Percentiles rank a stretch among this genome's conserved stretches.
These are phyloP conservation scores for Lodderomyces elongisporus DNA, from an alignment of 1,139 yeast species.

Conservation along the genomic window DNA sequence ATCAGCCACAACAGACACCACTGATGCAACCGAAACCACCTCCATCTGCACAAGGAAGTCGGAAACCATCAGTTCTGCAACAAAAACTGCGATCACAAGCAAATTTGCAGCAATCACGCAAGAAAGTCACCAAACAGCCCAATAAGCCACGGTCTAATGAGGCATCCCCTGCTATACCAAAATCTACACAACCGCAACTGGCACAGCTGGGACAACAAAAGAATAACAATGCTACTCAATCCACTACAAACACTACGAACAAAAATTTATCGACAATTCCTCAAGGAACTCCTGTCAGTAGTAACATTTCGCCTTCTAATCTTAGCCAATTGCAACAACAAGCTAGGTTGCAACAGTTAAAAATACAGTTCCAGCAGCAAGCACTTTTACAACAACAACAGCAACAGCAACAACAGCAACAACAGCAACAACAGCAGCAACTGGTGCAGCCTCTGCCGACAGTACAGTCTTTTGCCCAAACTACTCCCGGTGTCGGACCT, in stretches of 20 bases:
- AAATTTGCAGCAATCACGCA: conserved; percentile 6
- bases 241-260: too few species aligned
- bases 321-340: conserved; percentile 12
- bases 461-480: conserved; percentile 2
- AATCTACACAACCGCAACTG: neutral
- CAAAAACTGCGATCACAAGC: conserved; percentile 14
- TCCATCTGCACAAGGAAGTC: neutral
- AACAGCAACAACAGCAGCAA: conserved; percentile 13
- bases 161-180: neutral
- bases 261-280: too few species aligned
- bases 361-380: conserved; percentile 14
- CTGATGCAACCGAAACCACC: neutral
- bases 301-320: conserved; percentile 5
- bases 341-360: conserved; percentile 17
- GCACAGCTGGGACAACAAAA: too few species aligned
- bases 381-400: conserved; percentile 11
- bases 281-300: neutral
- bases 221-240: conserved; percentile 1
- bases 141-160: neutral
- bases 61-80: conserved; percentile 11
- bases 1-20: conserved; percentile 2
- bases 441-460: conserved; percentile 1
- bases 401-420: conserved; percentile 13
- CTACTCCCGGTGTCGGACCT: neutral
- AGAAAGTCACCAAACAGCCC: neutral